These are phyloP conservation scores for Fusarium fujikuroi DNA, from an alignment of 2,329 filamentous ascomycete species.

Conservation along the genomic window DNA sequence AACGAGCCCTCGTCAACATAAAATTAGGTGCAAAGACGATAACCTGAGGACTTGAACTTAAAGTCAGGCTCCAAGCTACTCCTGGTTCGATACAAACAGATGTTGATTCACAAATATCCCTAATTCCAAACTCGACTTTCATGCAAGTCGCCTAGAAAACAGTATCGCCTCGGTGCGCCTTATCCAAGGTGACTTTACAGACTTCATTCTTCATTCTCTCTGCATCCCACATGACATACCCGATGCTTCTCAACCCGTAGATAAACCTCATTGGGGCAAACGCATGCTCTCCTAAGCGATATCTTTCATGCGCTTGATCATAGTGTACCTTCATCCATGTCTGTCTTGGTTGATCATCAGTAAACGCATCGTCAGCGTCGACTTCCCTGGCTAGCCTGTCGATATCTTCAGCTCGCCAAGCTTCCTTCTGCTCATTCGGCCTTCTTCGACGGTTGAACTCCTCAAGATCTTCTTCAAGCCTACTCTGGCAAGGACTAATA, in stretches of 20 bases:
- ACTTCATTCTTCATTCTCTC: constrained; percentile 32
- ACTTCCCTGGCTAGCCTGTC: constrained; percentile 28
- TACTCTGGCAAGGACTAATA: constrained; percentile 11
- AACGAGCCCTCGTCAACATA: neutral
- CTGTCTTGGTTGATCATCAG: constrained; percentile 28
- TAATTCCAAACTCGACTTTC: too few relatives aligned
- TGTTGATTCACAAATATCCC: neutral
- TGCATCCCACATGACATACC: constrained; percentile 39
- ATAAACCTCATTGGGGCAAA: constrained; percentile 35
- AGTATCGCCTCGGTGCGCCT: constrained; percentile 33
- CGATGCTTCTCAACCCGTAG: constrained; percentile 31
- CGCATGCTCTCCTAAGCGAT: constrained; percentile 26
- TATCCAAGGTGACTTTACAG: constrained; percentile 27
- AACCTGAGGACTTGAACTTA: too few relatives aligned
- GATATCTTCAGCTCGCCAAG: constrained; percentile 33
- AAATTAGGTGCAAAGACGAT: neutral
- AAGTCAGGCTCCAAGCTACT: neutral
- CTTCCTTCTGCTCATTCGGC: neutral
- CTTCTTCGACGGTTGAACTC: constrained; percentile 21
- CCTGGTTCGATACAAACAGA: too few relatives aligned
- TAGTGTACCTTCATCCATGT: constrained; percentile 36
- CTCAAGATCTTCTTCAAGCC: constrained; percentile 30
- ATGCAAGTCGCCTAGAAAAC: constrained; percentile 14
- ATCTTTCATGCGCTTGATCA: constrained; percentile 25
- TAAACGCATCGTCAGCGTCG: constrained; percentile 23